Evolutionary conservation across 768 basidiomycete genomes (phyloP), one percentile per base, ranked within the genome.

Genomic region (Lactifluus pinguis): DNA sequence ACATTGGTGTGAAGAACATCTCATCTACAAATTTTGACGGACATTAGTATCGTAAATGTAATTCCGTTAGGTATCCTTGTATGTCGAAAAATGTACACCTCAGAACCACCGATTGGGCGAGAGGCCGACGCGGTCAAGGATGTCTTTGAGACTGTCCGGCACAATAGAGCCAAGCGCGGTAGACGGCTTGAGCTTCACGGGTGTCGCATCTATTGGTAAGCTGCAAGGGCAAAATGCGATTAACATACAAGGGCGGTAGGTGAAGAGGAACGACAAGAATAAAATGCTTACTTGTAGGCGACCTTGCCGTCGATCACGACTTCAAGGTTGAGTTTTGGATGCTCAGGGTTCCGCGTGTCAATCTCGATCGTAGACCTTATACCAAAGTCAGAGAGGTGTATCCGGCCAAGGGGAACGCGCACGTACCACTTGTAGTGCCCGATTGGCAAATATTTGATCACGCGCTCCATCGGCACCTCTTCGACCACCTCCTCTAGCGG

Each of bases 391-490:
- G 48, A 39, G 29, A 53, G 44, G 39, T 57, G 54, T 17, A 36
- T 50, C 17, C 41, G 38, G 50, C 21, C 38, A 50, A 47, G 11
- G 21, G 39, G 7, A 53, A 65, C 76, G 47, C 45, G 83, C 85
- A 65, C 76, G 47, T 44, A 83, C 85, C 84, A 86, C 70, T 89
- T 89, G 64, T 76, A 75, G 68, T 87, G 86, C 13, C 88, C 87
- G 25, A 74, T 73, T 0, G 85, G 79, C 19, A 88, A 71, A 66
- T 88, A 85, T 65, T 83, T 78, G 36, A 84, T 32, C 0, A 82
- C 81, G 52, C 75, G 71, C 67, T 86, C 83, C 59, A 75, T 72
- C 0, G 84, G 83, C 0, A 84, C 69, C 29, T 80, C 72, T 55
- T 76, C 74, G 4, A 69, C 64, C 4, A 69, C 59, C 41, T 60